These are phyloP conservation scores for Phytopythium sindhum DNA, from an alignment of 352 stramenopile species.

Conservation along the genomic window DNA sequence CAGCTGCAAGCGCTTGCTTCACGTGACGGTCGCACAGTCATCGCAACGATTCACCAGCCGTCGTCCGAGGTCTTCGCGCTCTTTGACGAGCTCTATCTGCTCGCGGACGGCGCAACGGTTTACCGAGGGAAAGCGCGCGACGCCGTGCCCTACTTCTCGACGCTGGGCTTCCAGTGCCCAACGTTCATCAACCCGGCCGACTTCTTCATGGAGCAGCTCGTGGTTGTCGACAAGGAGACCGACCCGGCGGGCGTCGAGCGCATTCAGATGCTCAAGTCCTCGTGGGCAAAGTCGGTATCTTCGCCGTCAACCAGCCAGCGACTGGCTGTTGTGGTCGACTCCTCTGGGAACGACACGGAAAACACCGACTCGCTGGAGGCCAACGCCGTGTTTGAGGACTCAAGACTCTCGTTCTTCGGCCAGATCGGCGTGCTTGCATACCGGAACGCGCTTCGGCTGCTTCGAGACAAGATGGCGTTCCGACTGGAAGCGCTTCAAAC, in stretches of 20 bases:
- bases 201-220: conserved; percentile 48
- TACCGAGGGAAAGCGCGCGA: conserved; percentile 32
- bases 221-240: conserved; percentile 31
- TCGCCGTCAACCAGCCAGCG: neutral
- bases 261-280: conserved; percentile 25
- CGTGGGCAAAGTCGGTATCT: conserved; percentile 12
- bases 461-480: conserved; percentile 35
- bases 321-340: conserved; percentile 22
- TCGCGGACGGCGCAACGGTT: conserved; percentile 29
- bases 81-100: conserved; percentile 39
- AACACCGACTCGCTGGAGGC: neutral
- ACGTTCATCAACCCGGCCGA: conserved; percentile 43
- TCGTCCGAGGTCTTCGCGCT: conserved; percentile 48
- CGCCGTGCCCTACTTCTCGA: conserved; percentile 28
- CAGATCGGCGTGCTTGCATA: conserved; percentile 33
- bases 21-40: conserved; percentile 68
- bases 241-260: conserved; percentile 25
- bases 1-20: conserved; percentile 53
- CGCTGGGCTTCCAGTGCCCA: conserved; percentile 27
- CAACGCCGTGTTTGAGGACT: conserved; percentile 8
- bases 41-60: conserved; percentile 86
- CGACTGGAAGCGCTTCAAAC: conserved; percentile 25
- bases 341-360: conserved; percentile 10
- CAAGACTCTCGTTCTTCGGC: conserved; percentile 15
- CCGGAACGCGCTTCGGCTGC: conserved; percentile 29